A percentile compares a stretch with the other conserved stretches of the same genome.
Conservation (phyloP, 495 filamentous ascomycete genomes). For the Neurospora sp. region DNA sequence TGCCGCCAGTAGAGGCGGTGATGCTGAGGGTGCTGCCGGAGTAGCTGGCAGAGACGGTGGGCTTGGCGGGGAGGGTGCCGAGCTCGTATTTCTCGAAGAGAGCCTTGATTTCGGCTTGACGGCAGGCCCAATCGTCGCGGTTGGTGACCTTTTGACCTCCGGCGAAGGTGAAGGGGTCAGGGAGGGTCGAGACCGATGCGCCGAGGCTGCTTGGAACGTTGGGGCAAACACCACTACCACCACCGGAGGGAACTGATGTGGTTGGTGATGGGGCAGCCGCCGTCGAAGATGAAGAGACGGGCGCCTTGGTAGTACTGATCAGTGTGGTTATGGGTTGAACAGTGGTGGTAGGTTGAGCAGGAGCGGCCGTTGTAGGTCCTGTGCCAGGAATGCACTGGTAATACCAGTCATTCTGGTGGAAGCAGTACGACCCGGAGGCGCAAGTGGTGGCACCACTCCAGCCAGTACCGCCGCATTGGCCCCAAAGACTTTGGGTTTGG, state of each 20-base stretch:
- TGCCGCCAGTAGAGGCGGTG: conserved; percentile 31
- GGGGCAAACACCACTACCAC: conserved; percentile 5
- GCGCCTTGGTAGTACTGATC: neutral
- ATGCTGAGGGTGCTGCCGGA: conserved; percentile 26
- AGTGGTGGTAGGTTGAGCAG: neutral
- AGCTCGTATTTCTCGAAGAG: conserved; percentile 43
- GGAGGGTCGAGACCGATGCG: conserved; percentile 22
- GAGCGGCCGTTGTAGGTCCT: conserved; percentile 2
- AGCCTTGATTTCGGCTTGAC: conserved; percentile 38
- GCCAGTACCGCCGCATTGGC: conserved; percentile 35
- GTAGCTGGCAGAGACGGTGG: conserved; percentile 29
- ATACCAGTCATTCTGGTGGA: conserved; percentile 31
- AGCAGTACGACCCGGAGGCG: conserved; percentile 27
- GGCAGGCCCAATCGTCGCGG: conserved; percentile 37
- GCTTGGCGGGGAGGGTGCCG: conserved; percentile 34
- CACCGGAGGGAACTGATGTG: neutral
- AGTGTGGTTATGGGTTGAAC: neutral
- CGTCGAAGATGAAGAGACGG: neutral
- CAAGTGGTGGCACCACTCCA: conserved; percentile 35
- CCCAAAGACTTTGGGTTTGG: conserved; percentile 15
- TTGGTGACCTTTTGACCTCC: conserved; percentile 35
- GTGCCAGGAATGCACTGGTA: conserved; percentile 25
- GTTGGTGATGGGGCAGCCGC: neutral
- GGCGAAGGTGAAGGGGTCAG: conserved; percentile 41
- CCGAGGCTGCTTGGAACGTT: conserved; percentile 6